phyloP scores from a whole-genome alignment of 768 basidiomycete species.

The Sporobolomyces phaffii region DNA sequence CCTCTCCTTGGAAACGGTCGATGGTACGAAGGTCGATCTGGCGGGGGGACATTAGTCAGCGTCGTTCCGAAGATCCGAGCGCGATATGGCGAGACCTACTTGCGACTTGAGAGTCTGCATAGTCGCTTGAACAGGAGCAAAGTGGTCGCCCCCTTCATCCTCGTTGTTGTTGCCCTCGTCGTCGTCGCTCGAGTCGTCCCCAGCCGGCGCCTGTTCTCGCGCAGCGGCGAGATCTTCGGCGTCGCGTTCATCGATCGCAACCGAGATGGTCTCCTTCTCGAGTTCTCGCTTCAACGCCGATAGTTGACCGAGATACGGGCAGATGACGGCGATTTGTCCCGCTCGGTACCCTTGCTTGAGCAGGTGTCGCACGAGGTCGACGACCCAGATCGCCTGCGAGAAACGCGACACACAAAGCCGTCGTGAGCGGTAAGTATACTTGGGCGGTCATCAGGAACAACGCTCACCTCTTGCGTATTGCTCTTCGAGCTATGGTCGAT shows the following conservation, averaged over 20 bases:
- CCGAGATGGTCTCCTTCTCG: slow-evolving; percentile 52
- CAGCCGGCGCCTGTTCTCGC: slow-evolving; percentile 45
- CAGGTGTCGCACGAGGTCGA: slow-evolving; percentile 56
- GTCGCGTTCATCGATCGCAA: slow-evolving; percentile 63
- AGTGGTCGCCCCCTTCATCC: not conserved
- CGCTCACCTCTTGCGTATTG: slow-evolving; percentile 61
- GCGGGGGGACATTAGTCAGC: not conserved
- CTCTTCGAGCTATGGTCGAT: slow-evolving; percentile 64
- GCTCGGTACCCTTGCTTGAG: slow-evolving; percentile 50
- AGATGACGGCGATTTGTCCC: slow-evolving; percentile 57
- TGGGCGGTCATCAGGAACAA: not conserved
- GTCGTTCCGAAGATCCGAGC: not conserved
- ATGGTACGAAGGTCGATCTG: slow-evolving; percentile 67
- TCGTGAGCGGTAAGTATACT: too few relatives aligned
- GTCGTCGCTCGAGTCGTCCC: not conserved
- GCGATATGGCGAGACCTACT: not conserved
- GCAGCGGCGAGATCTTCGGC: slow-evolving; percentile 47
- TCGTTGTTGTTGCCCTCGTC: not conserved
- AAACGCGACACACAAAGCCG: slow-evolving; percentile 17
- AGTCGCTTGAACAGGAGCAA: not conserved
- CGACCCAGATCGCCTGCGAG: slow-evolving; percentile 51
- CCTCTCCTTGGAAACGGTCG: slow-evolving; percentile 67
- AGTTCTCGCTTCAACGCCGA: slow-evolving; percentile 52
- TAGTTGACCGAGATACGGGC: slow-evolving; percentile 56
- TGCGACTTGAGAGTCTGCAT: not conserved